Base-by-base conservation (phyloP, 768 basidiomycete species). In the Rhizopogon vesiculosus region DNA sequence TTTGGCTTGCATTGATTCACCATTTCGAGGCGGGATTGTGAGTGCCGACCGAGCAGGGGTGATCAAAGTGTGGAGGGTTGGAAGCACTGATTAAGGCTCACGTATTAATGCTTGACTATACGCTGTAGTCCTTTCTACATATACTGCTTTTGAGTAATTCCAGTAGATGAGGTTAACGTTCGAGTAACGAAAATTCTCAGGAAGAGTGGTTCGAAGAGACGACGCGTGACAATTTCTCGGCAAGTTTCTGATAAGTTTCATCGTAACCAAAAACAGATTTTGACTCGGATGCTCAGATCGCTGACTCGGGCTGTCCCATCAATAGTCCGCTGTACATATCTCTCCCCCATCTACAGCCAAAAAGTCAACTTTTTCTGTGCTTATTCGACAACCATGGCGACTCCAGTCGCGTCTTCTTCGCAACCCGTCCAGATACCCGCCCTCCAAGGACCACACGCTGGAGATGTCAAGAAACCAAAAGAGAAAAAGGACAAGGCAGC, bases 1-100 rank as follows among this genome's bases (percentile, higher is more conserved):
- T 2, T 70, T 99, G 38, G 85, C 84, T 0, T 90, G 88, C 59
- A 85, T 99, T 52, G 93, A 97, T 60, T 87, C 94, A 1, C 93
- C 96, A 1, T 98, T 98, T 72, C 81, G 91, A 53, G 93, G 93
- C 25, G 91, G 93, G 1, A 81, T 97, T 45, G 82, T 98, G n/a
- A 93, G 89, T 59, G 96, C 90, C 2, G 96, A 98, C 68, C 79
- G 92, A 45, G 79, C 87, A 19, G 97, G 97, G 3, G 85, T 86
- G 18, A 80, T 98, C 60, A 98, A 97, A 69, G 89, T 97, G 0
- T 98, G 89, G 89, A 78, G 86, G 56, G 81, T 90, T 19, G 89
- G 91, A 19, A 64, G 73, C 44, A 68, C 75, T 4, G 80, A 81
- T 33, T 72, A 63, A 61, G 54, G 42, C 22, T 33, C 25, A 35